These are phyloP conservation scores for Aschersonia sp. DNA, from an alignment of 2,329 filamentous ascomycete genomes.

Conservation along the genomic window DNA sequence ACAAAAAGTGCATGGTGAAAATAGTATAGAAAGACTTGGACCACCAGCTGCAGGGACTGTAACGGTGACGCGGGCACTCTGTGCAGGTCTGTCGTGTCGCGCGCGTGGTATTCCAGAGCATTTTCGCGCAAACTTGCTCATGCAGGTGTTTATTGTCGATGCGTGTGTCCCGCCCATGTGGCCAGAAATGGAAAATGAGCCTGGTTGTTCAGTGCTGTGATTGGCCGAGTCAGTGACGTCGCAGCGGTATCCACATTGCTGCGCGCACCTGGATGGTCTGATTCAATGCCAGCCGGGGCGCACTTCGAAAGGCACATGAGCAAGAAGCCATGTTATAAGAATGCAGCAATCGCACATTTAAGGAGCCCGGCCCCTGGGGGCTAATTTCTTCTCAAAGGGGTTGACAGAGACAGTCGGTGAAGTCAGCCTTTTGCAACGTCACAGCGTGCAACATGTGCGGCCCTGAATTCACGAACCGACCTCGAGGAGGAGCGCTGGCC, in stretches of 20 bases:
- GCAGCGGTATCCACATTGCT: neutral
- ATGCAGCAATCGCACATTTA: no score
- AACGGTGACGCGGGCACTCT: no score
- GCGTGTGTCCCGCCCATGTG: no score
- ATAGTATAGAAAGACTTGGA: no score
- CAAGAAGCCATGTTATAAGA: no score
- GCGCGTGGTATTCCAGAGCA: constrained; percentile 9
- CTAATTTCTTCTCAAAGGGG: no score
- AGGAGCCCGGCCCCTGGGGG: no score
- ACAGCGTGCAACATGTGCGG: constrained; percentile 25
- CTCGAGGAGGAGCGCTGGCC: constrained; percentile 30
- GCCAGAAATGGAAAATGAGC: constrained; percentile 11
- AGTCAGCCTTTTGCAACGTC: no score
- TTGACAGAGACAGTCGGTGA: no score
- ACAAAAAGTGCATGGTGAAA: no score
- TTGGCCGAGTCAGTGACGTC: constrained; percentile 10
- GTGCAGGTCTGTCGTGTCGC: neutral
- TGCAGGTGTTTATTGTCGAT: constrained; percentile 4
- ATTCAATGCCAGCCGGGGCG: neutral
- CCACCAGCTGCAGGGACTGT: no score
- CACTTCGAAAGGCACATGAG: neutral
- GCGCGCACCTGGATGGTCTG: constrained; percentile 2
- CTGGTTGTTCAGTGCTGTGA: constrained; percentile 9
- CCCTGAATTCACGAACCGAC: constrained; percentile 22
- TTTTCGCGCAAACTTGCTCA: constrained; percentile 22